Percentiles rank a stretch among this genome's conserved stretches.
Evolutionary conservation across 192 early-diverging fungal genomes (phyloP).

Genomic region (Coemansia sp.): DNA sequence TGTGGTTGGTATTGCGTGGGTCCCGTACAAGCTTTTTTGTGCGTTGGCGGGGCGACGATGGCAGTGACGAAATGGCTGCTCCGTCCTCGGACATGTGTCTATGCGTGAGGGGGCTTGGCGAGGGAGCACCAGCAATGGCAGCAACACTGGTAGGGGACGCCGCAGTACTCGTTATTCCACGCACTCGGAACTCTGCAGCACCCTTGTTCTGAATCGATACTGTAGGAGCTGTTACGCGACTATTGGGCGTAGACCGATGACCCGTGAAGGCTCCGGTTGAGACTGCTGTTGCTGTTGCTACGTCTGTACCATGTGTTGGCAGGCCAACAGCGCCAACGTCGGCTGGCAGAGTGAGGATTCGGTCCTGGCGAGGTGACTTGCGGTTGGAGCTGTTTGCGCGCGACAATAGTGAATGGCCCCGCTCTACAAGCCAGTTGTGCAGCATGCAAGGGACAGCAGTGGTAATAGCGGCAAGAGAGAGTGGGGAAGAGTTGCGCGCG

Average conservation of each 20-base stretch:
- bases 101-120: slow-evolving; percentile 19
- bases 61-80: slow-evolving; percentile 12
- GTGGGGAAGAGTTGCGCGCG: slow-evolving; percentile 12
- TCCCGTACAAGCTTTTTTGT: slow-evolving; percentile 53
- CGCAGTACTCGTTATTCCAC: slow-evolving; percentile 25
- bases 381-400: slow-evolving; percentile 51
- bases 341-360: slow-evolving; percentile 39
- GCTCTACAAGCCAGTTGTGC: slow-evolving; percentile 52
- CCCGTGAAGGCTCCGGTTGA: slow-evolving; percentile 15
- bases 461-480: neutral
- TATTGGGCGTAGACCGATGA: slow-evolving; percentile 15
- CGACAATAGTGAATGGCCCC: slow-evolving; percentile 54
- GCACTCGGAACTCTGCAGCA: slow-evolving; percentile 40
- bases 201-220: slow-evolving; percentile 33
- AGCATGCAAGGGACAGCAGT: slow-evolving; percentile 44
- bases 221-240: slow-evolving; percentile 10
- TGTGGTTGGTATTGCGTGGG: slow-evolving; percentile 51
- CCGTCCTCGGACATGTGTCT: slow-evolving; percentile 43
- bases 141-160: slow-evolving; percentile 26
- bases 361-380: slow-evolving; percentile 45
- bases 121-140: slow-evolving; percentile 4
- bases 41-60: slow-evolving; percentile 32
- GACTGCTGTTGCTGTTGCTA: slow-evolving; percentile 16
- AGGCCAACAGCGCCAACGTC: slow-evolving; percentile 49
- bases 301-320: slow-evolving; percentile 28